Base-by-base conservation (phyloP, 768 basidiomycete species). In the Hypholoma sublateritium region DNA sequence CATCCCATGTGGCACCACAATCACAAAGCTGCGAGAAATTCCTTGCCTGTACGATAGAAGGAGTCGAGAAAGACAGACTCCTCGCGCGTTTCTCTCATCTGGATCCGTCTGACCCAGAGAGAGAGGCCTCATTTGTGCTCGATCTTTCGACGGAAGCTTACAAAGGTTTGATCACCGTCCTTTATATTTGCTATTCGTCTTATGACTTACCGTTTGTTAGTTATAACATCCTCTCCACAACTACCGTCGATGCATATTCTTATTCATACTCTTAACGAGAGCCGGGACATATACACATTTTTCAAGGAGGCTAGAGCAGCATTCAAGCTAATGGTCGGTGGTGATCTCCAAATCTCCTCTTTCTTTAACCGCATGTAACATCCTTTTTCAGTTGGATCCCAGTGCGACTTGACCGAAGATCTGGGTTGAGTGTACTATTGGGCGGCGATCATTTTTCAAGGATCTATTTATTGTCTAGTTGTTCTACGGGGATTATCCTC, bases 201-300 rank as follows among this genome's bases (percentile, higher is more conserved):
- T 13, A 21, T 34, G 5, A 34, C 36, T 11, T 22, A 47, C 25
- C 25, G 3, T 54, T 17, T 7, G 16, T 35, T 63, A 95, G 94
- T 95, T 1, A 80, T 91, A n/a, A 91, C 89, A 21, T 85, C 86
- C 5, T 87, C 86, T 7, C 93, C 93, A 0, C 77, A 80, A 8
- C 74, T 95, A 4, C 82, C 88, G 0, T 74, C 79, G 0, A 74
- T 95, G 44, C 81, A 87, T 0, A 79, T 88, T 16, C 73, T 95
- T 6, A 73, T 95, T 24, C 84, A 83, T 46, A 79, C 81, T 28
- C 80, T 95, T 41, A 93, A 92, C 64, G 80, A 82, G 19, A 83
- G 86, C 3, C 72, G 83, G 34, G 84, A 94, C 52, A 73, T 95
- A 2, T 88, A 84, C 62, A 70, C 64, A 1, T 95, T 96, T 67